Base-by-base conservation (phyloP, 345 rosid species). In the Euphorbia lathyris region DNA sequence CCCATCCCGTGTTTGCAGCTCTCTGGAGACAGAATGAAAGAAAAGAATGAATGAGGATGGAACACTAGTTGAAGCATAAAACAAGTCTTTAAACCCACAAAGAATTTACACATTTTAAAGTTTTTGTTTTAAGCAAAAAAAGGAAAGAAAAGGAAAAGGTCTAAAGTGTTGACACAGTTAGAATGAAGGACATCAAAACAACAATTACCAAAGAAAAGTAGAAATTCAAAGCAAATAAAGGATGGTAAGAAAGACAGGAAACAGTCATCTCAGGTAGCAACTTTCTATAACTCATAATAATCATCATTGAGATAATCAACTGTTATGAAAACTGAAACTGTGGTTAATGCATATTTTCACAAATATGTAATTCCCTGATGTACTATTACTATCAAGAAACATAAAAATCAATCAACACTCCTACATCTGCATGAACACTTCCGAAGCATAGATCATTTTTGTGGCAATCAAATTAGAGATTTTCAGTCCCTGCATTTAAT, bases 1-100 rank as follows among this genome's bases (percentile, higher is more conserved):
- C 97, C 90, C 98, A 86, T 30, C 92, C 93, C 0, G 90, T 90
- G 78, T 88, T 88, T 68, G 92, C 97, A 73, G 93, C 96, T 86
- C 91, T 88, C 96, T 86, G 81, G 65, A 69, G 14, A 72, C 57
- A 61, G 51, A 72, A 72, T 52, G 58, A 53, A 67, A 16, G 36
- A n/a, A 59, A 69, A 23, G n/a, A 9, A 74, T 45, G 57, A 55
- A 67, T 43, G 61, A 55, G 65, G 4, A 73, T 20, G 26, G 55
- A 71, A 61, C 3, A 56, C 58, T 25, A 51, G 7, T 16, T 51
- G 36, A 34, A 26, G 45, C 16, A 26, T 2, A n/a, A 47, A 32
- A 30, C 29, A 1, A 13, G 38, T 12, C 45, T 38, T 58, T 59
- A 9, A 65, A 52, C 3, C 63, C 50, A 63, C 1, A 57, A 27